These are phyloP conservation scores for Porcisia hertigi DNA, from an alignment of 208 protist genomes.

Conservation along the genomic window DNA sequence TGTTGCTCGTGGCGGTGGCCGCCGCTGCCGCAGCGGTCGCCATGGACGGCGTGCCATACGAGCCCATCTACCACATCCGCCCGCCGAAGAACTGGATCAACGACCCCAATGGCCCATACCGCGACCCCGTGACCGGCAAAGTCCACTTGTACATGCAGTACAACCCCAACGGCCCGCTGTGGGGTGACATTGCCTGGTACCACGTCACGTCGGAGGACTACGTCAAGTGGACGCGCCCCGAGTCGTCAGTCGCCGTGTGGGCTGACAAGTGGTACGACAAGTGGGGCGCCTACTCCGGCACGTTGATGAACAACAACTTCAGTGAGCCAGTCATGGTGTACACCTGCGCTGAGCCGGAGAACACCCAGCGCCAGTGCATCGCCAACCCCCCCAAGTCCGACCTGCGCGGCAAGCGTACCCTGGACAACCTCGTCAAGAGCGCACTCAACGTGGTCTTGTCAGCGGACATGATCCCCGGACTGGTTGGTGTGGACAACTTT, in stretches of 20 bases:
- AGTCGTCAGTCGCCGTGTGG: conserved; percentile 29
- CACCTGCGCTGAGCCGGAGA: conserved; percentile 51
- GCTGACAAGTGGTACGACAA: conserved; percentile 56
- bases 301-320: conserved; percentile 52
- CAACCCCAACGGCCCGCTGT: conserved; percentile 58
- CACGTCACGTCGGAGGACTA: conserved; percentile 64
- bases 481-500: conserved; percentile 48
- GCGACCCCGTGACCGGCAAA: conserved; percentile 42
- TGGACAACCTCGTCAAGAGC: conserved; percentile 41
- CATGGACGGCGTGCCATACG: conserved; percentile 25
- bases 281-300: conserved; percentile 52
- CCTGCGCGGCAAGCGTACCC: conserved; percentile 25
- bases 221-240: conserved; percentile 47
- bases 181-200: conserved; percentile 65
- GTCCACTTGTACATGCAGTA: conserved; percentile 72
- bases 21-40: conserved; percentile 4
- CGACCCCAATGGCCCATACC: conserved; percentile 60
- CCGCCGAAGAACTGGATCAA: conserved; percentile 57
- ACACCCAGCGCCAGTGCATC: conserved; percentile 61
- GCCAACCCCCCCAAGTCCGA: conserved; percentile 25
- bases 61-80: conserved; percentile 47
- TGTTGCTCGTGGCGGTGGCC: conserved; percentile 17
- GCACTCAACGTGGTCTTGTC: conserved; percentile 41
- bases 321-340: conserved; percentile 50
- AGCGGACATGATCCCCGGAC: conserved; percentile 38